Evolutionary conservation across 2,329 filamentous ascomycete genomes (phyloP), one percentile per base, ranked within the genome.

Genomic region (Zymoseptoria tritici): DNA sequence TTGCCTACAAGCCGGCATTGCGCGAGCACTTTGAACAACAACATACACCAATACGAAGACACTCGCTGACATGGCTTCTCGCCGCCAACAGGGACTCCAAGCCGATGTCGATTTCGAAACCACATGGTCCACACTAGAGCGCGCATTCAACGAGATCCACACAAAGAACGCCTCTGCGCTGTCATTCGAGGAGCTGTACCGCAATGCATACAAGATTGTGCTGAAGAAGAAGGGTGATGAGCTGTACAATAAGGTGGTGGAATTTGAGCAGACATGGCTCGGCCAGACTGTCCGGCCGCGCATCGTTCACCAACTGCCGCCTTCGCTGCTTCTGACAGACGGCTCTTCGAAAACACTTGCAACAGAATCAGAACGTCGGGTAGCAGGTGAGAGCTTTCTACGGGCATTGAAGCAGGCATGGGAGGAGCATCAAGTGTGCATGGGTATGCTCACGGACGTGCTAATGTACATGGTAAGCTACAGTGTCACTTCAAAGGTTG

Each of bases 391-490:
- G 74, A 86, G 83, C 70, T 95, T 97, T 65, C 76, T 99, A 60
- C 84, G 84, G 58, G 87, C 85, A 0, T 75, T 97, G 13, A 88
- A 88, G 67, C 81, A 86, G 60, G 85, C 87, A 2, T 99, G 92
- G 91, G 85, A 91, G 62, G 89, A 95, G 63, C 92, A 99, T 71
- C 90, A 92, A 71, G 84, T 89, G 59, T 92, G 89, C 52, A 96
- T 96, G 90, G 91, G 91, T 71, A 97, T 97, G 93, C 87, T 91
- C 55, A 91, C 92, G 3, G 94, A 97, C 73, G 91, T 97, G 31
- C 81, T 97, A 56, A 97, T 97, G 91, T 57, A 96, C 71, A 90
- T 99, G 80, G 83, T 85, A 71, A 70, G 79, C 70, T 9, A 16
- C n/a, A 42, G 9, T 26, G 21, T 24, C 53, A 26, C 20, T 20